Evolutionary conservation across 2,329 filamentous ascomycete genomes (phyloP).

Genomic region (Elsinoe perseae): DNA sequence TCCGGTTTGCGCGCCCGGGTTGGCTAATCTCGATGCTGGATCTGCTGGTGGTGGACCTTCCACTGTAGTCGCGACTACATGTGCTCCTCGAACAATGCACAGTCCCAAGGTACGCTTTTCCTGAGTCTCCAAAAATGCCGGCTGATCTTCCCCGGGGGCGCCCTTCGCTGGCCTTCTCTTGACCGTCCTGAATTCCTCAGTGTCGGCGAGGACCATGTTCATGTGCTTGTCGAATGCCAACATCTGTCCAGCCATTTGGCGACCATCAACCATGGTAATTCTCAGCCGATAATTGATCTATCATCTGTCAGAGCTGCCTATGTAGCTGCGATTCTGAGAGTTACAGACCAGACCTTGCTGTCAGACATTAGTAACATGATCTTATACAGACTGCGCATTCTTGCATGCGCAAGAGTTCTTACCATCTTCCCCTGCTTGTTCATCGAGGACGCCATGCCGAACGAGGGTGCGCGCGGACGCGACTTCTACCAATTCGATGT

Average conservation of each 20-base stretch:
- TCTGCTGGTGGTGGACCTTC: conserved; percentile 94
- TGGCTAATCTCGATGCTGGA: conserved; percentile 76
- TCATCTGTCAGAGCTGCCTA: conserved; percentile 20
- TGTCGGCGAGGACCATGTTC: conserved; percentile 97
- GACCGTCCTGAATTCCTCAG: conserved; percentile 90
- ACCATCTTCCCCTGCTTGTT: conserved; percentile 99
- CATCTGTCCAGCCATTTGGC: conserved; percentile 97
- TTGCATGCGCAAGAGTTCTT: conserved; percentile 43
- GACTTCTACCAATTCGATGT: not conserved
- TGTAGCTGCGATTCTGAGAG: conserved; percentile 1
- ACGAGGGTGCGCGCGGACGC: conserved; percentile 18
- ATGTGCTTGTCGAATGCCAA: conserved; percentile 99
- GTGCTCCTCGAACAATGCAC: conserved; percentile 86
- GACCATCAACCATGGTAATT: conserved; percentile 86
- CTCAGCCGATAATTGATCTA: conserved; percentile 99
- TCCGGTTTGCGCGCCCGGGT: conserved; percentile 51
- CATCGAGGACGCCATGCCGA: conserved; percentile 37
- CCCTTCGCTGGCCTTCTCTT: conserved; percentile 76
- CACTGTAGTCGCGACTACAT: conserved; percentile 90
- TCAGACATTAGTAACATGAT: conserved; percentile 36
- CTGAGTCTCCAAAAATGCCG: conserved; percentile 71
- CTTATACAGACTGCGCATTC: no score
- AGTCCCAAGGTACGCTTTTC: conserved; percentile 96
- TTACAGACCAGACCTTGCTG: conserved; percentile 59
- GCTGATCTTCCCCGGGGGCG: conserved; percentile 54